A percentile compares a stretch with the other conserved stretches of the same genome.
Conservation (phyloP, 2,329 filamentous ascomycete species). For the Atkinsonella hypoxylon region DNA sequence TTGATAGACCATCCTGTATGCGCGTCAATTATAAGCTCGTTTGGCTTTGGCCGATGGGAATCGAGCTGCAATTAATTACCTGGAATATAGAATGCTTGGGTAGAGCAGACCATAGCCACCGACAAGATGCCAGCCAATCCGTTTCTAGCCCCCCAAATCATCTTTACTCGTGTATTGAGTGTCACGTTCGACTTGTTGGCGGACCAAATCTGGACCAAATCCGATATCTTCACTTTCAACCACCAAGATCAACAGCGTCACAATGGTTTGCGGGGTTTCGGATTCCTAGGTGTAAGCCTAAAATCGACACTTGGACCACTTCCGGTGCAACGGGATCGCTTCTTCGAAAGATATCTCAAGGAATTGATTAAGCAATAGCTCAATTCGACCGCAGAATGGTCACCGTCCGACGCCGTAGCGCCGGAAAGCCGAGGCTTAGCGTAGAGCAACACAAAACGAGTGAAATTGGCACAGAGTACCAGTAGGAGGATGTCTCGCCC, state of each 20-base stretch:
- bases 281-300: no score
- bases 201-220: neutral
- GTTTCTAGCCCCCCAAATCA: conserved; percentile 16
- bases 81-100: conserved; percentile 72
- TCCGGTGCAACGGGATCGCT: neutral
- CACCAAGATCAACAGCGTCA: neutral
- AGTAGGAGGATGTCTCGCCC: neutral
- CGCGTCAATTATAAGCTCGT: conserved; percentile 3
- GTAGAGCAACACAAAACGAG: conserved; percentile 28
- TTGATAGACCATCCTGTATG: conserved; percentile 64
- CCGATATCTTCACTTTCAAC: neutral
- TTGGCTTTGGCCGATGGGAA: neutral
- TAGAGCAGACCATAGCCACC: conserved; percentile 24
- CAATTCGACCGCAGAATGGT: neutral
- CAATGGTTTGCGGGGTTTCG: no score
- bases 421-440: neutral
- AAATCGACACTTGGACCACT: no score
- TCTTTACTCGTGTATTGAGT: conserved; percentile 1
- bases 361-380: neutral
- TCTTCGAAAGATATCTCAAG: neutral
- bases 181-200: neutral
- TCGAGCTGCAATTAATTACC: conserved; percentile 42
- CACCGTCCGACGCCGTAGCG: neutral
- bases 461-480: conserved; percentile 44
- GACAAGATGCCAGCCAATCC: conserved; percentile 28